Conservation (phyloP, 441 rosid genomes). For the Kokia cookei region DNA sequence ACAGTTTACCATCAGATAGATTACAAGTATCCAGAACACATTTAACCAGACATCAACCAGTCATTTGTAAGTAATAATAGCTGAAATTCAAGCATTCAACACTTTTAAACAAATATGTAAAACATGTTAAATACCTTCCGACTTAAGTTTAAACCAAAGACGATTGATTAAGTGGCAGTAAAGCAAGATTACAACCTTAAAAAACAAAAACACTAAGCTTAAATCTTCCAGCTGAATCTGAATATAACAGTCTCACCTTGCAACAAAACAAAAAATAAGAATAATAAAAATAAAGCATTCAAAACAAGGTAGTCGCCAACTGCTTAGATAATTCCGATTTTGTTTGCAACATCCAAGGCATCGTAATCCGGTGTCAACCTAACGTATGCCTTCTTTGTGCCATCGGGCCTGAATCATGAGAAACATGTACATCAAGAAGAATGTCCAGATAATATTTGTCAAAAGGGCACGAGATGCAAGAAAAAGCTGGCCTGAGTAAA, state of each 20-base stretch:
- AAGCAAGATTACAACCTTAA: conserved; percentile 8
- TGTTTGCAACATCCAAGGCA: conserved; percentile 93
- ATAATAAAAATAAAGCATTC: neutral
- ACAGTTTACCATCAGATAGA: too few relatives aligned
- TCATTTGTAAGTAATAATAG: neutral
- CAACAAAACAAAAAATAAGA: conserved; percentile 3
- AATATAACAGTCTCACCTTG: conserved; percentile 12
- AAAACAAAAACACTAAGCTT: conserved; percentile 3
- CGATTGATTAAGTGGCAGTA: neutral
- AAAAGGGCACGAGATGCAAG: too few relatives aligned
- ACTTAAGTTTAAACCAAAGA: neutral
- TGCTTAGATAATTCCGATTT: conserved; percentile 81
- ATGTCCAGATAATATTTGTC: neutral
- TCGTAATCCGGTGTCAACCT: conserved; percentile 87
- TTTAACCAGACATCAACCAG: neutral
- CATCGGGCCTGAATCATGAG: conserved; percentile 71
- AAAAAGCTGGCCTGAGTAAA: neutral
- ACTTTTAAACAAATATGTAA: neutral
- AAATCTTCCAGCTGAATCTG: conserved; percentile 11
- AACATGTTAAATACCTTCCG: neutral
- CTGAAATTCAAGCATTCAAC: neutral
- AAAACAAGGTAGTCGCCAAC: neutral
- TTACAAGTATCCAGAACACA: neutral
- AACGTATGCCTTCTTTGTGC: conserved; percentile 90
- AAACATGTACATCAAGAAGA: neutral